Percentiles rank a stretch among this genome's conserved stretches.
Evolutionary conservation across 371 early-diverging fungal species (phyloP).

Genomic region (Mucor sp.): DNA sequence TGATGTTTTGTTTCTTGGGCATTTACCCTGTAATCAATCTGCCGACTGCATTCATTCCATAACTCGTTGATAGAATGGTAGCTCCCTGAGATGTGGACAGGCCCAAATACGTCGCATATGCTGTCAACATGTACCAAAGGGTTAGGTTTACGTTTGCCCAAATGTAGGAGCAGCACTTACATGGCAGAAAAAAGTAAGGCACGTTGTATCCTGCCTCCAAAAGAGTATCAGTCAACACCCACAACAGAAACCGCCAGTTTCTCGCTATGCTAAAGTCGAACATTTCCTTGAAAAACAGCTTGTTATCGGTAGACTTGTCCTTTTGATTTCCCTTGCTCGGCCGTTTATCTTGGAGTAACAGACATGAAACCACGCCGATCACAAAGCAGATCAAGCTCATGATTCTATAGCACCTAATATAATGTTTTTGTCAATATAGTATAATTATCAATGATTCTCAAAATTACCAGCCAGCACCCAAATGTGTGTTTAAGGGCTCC

Average conservation of each 20-base stretch:
- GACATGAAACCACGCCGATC: conserved; percentile 14
- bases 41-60: conserved; percentile 26
- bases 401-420: conserved; percentile 26
- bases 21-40: conserved; percentile 28
- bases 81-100: conserved; percentile 30
- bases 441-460: neutral
- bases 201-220: conserved; percentile 51
- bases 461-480: conserved; percentile 60
- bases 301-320: neutral
- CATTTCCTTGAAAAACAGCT: conserved; percentile 18
- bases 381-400: conserved; percentile 19
- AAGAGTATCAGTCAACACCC: conserved; percentile 39
- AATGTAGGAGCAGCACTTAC: neutral
- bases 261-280: conserved; percentile 46
- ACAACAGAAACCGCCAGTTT: conserved; percentile 45
- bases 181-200: conserved; percentile 61
- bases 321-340: neutral
- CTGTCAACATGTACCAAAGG: conserved; percentile 6
- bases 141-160: too few relatives aligned
- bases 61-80: conserved; percentile 18
- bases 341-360: conserved; percentile 12
- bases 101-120: conserved; percentile 29
- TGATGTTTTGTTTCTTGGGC: neutral
- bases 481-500: conserved; percentile 50
- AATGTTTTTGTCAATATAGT: neutral